These are phyloP conservation scores for Hygrophoropsis aurantiaca DNA, from an alignment of 768 basidiomycete species.

Conservation along the genomic window DNA sequence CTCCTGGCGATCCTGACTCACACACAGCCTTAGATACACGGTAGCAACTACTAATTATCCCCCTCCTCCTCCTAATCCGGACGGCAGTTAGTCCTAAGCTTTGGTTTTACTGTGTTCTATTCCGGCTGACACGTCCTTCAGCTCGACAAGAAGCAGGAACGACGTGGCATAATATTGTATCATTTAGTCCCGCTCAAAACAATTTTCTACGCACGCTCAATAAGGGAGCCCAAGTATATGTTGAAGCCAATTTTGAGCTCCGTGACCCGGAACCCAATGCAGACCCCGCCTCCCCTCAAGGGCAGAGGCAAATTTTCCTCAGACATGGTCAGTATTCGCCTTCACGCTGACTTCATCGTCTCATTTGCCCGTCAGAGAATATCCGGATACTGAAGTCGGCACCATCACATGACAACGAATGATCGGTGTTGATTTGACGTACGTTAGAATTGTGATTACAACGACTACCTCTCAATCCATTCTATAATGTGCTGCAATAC, in stretches of 20 bases:
- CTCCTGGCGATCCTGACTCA: not conserved
- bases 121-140: constrained; percentile 21
- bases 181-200: constrained; percentile 63
- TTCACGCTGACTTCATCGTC: not conserved
- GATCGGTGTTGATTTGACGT: not conserved
- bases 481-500: constrained; percentile 5
- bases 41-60: constrained; percentile 72
- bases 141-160: constrained; percentile 52
- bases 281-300: constrained; percentile 64
- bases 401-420: constrained; percentile 11
- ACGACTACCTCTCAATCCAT: not conserved
- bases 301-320: constrained; percentile 81
- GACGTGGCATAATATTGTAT: constrained; percentile 78
- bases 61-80: constrained; percentile 54
- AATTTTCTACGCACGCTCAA: constrained; percentile 62
- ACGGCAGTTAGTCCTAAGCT: constrained; percentile 51
- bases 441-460: not conserved
- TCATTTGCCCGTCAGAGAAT: constrained; percentile 40
- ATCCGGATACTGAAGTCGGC: constrained; percentile 49
- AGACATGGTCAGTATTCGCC: constrained; percentile 58
- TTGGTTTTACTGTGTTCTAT: not conserved
- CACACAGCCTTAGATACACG: constrained; percentile 52
- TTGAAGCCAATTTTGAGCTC: constrained; percentile 77
- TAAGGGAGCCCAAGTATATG: constrained; percentile 77
- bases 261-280: constrained; percentile 68